Evolutionary conservation across 345 rosid species (phyloP).

Genomic region (Aquilaria malaccensis): DNA sequence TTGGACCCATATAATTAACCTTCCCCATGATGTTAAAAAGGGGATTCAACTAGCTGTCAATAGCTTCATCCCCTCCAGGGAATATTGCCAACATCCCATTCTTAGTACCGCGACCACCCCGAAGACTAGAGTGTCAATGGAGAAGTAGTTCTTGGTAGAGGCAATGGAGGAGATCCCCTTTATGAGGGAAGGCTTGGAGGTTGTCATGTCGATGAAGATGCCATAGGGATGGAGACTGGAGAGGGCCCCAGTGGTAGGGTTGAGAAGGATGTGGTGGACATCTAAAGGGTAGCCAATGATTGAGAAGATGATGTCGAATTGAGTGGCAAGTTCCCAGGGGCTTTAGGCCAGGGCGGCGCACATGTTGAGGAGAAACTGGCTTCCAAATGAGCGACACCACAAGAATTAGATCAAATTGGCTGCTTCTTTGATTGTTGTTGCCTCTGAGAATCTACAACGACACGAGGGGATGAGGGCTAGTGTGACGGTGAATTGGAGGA

Average conservation of each 20-base stretch:
- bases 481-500: no score
- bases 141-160: conserved; percentile 36
- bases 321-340: conserved; percentile 55
- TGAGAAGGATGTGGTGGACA: conserved; percentile 71
- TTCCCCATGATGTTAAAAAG: conserved; percentile 60
- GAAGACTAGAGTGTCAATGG: conserved; percentile 74
- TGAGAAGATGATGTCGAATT: conserved; percentile 79
- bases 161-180: conserved; percentile 58
- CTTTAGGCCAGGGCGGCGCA: conserved; percentile 66
- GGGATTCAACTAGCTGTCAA: conserved; percentile 40
- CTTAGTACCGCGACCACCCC: conserved; percentile 78
- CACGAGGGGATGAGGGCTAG: no score
- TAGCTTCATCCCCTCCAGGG: conserved; percentile 58
- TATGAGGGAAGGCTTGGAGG: conserved; percentile 89
- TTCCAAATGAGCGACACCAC: no score
- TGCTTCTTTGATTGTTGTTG: no score
- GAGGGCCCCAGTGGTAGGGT: conserved; percentile 63
- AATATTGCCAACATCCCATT: conserved; percentile 65
- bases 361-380: conserved; percentile 56
- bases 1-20: conserved; percentile 68
- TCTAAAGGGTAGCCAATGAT: conserved; percentile 94
- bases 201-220: conserved; percentile 88
- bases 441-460: no score
- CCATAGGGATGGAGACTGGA: conserved; percentile 66
- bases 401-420: no score